Evolutionary conservation across 768 basidiomycete genomes (phyloP).

Genomic region (Rhodotorula paludigena): DNA sequence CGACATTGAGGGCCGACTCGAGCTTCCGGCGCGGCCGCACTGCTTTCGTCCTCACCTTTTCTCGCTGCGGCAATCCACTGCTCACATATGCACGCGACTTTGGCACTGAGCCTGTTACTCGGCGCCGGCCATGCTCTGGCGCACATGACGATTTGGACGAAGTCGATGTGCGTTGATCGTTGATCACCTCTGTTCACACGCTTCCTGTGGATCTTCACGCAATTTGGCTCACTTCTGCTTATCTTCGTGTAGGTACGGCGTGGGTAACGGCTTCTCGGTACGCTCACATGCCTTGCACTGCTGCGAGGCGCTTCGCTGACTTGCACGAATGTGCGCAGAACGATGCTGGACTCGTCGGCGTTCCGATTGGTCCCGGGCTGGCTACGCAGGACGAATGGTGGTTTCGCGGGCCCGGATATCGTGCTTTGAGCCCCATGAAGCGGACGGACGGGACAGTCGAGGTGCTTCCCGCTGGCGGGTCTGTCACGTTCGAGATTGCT

Average conservation of each 20-base stretch:
- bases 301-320: no score
- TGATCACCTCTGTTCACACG: neutral
- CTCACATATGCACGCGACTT: neutral
- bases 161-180: neutral
- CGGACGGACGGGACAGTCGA: neutral
- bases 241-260: constrained; percentile 18
- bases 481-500: constrained; percentile 26
- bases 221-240: neutral
- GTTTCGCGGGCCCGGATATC: constrained; percentile 31
- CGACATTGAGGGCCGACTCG: no score
- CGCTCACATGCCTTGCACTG: no score
- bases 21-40: no score
- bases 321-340: no score
- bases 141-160: constrained; percentile 1
- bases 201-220: no score
- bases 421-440: neutral
- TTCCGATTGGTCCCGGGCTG: neutral
- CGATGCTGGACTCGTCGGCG: neutral
- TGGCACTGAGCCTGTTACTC: neutral
- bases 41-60: no score
- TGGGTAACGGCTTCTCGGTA: constrained; percentile 6
- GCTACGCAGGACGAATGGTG: constrained; percentile 20
- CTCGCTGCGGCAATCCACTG: no score
- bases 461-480: constrained; percentile 27
- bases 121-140: neutral